A percentile compares a stretch with the other conserved stretches of the same genome.
Evolutionary conservation across 169 alveolate genomes (phyloP).

Genomic region (Theileria orientalis): DNA sequence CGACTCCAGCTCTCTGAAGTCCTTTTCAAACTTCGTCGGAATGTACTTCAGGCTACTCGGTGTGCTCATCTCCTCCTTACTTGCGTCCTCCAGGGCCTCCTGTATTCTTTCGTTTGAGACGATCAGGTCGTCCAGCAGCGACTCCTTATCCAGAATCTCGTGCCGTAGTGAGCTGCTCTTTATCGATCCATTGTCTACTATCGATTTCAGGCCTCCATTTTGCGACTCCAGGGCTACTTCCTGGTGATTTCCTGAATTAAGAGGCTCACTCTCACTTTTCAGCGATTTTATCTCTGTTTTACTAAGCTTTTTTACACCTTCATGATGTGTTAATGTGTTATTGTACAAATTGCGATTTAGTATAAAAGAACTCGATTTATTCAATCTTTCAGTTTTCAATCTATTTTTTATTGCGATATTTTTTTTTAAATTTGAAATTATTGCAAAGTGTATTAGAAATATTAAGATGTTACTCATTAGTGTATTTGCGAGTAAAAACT

Average conservation of each 20-base stretch:
- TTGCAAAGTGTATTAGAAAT: slow-evolving; percentile 17
- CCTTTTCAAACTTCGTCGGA: background rate
- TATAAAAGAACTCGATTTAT: background rate
- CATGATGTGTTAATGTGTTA: background rate
- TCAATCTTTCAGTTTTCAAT: background rate
- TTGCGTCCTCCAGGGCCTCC: background rate
- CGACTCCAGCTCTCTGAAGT: background rate
- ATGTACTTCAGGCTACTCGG: background rate
- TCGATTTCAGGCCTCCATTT: background rate
- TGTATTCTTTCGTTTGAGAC: background rate
- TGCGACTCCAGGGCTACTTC: background rate
- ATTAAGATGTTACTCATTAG: slow-evolving; percentile 8
- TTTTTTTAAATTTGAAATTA: background rate
- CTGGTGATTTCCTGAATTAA: background rate
- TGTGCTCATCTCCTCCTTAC: background rate
- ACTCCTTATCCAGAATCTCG: slow-evolving; percentile 10
- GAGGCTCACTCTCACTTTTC: background rate
- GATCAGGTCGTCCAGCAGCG: slow-evolving; percentile 6
- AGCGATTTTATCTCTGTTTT: background rate
- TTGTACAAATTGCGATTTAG: background rate
- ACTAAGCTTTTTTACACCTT: background rate
- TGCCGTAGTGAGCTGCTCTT: slow-evolving; percentile 5
- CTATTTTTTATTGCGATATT: background rate
- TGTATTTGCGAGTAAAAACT: background rate
- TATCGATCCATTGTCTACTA: slow-evolving; percentile 11